These are phyloP conservation scores for Leccinum incarnatum DNA, from an alignment of 768 basidiomycete genomes.

Conservation along the genomic window DNA sequence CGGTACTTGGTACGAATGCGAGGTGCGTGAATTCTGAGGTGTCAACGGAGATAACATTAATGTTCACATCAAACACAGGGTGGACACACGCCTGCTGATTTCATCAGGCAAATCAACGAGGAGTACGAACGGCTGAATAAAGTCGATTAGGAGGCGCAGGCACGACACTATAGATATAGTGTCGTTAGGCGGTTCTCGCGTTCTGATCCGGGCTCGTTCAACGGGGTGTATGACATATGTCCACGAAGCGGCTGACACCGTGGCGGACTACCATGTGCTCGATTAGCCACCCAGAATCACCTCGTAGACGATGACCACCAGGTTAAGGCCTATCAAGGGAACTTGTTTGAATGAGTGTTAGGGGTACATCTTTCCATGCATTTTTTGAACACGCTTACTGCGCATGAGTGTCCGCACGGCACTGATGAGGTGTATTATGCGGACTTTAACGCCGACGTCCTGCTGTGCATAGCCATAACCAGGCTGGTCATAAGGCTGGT, in stretches of 20 bases:
- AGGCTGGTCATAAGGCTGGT: conserved; percentile 66
- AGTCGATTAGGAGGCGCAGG: conserved; percentile 21
- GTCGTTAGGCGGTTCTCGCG: conserved; percentile 5
- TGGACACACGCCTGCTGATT: conserved; percentile 73
- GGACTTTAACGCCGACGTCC: conserved; percentile 76
- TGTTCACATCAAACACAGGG: conserved; percentile 43
- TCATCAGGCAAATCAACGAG: conserved; percentile 71
- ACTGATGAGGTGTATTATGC: conserved; percentile 88
- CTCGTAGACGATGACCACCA: conserved; percentile 85
- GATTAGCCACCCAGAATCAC: conserved; percentile 59
- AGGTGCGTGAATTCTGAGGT: conserved; percentile 45
- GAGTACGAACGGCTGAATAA: conserved; percentile 68
- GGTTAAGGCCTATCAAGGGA: conserved; percentile 86
- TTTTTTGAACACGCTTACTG: conserved; percentile 58
- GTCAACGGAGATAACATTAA: conserved; percentile 20
- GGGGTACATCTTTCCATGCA: conserved; percentile 10
- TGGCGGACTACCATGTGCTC: conserved; percentile 15
- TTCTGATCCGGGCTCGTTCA: conserved; percentile 8
- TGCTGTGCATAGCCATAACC: conserved; percentile 52
- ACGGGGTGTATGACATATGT: conserved; percentile 2
- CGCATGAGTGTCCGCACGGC: conserved; percentile 97
- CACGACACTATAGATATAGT: conserved; percentile 5
- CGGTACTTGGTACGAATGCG: conserved; percentile 74
- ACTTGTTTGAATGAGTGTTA: conserved; percentile 48
- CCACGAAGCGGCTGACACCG: conserved; percentile 10